A percentile compares a stretch with the other conserved stretches of the same genome.
phyloP scores from a whole-genome alignment of 176 grass and related monocot species.

The Rhynchospora tenuis region DNA sequence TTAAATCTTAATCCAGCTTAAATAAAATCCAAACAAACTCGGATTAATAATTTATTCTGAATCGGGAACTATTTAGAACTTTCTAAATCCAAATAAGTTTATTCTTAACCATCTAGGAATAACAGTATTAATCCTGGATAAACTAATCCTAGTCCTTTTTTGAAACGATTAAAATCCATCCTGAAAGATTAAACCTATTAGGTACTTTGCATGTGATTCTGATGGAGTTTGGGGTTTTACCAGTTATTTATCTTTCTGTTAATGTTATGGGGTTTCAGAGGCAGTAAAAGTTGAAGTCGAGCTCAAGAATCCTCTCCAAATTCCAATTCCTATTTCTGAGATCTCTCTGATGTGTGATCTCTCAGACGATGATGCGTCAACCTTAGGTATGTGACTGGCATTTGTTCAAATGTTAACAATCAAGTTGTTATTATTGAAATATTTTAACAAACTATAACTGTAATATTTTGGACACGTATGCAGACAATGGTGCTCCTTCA shows the following conservation, averaged over 20 bases:
- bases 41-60: no score
- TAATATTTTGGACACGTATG: conserved; percentile 15
- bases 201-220: background rate
- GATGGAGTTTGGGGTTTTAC: background rate
- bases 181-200: background rate
- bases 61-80: no score
- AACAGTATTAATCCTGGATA: no score
- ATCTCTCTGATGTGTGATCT: conserved; percentile 84
- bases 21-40: no score
- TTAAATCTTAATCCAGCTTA: no score
- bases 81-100: no score
- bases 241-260: background rate
- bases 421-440: background rate
- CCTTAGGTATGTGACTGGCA: conserved; percentile 39
- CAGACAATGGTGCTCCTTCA: conserved; percentile 39
- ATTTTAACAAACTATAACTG: conserved; percentile 11
- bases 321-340: conserved; percentile 70
- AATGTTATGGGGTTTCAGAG: conserved; percentile 66
- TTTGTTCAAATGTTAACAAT: conserved; percentile 7
- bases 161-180: no score
- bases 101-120: no score
- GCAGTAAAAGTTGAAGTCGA: conserved; percentile 75
- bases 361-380: conserved; percentile 49
- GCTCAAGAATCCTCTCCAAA: conserved; percentile 91
- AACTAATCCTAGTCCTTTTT: no score